Percentiles rank a stretch among this genome's conserved stretches.
Evolutionary conservation across 306 rosid species (phyloP).

Genomic region (Corylus avellana): DNA sequence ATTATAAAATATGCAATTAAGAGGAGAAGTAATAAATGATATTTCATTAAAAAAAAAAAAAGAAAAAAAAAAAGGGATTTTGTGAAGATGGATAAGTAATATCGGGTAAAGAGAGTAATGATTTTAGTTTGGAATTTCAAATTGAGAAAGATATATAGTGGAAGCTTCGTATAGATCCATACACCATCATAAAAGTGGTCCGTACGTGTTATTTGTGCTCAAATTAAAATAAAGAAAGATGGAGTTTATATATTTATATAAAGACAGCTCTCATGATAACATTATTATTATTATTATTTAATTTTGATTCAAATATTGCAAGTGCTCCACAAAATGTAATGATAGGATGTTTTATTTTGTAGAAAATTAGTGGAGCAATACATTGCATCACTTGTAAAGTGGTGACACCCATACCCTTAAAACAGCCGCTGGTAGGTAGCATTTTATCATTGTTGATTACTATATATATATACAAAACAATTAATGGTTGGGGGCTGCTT

Average conservation of each 20-base stretch:
- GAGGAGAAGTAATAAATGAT: too few relatives aligned
- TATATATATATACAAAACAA: too few relatives aligned
- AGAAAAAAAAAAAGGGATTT: too few relatives aligned
- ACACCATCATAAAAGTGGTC: not conserved
- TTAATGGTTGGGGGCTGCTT: slow-evolving; percentile 1
- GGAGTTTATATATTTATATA: not conserved
- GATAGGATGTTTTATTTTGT: not conserved
- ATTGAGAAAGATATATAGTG: not conserved
- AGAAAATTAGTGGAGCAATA: not conserved
- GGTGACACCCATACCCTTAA: slow-evolving; percentile 17
- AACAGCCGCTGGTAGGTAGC: slow-evolving; percentile 8
- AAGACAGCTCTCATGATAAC: not conserved
- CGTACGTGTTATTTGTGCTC: not conserved
- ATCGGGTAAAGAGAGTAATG: too few relatives aligned
- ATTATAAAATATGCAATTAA: too few relatives aligned
- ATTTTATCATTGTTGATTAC: not conserved
- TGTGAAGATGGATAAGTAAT: too few relatives aligned
- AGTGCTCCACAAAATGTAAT: not conserved
- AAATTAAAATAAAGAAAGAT: not conserved
- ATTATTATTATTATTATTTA: not conserved
- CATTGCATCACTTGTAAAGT: slow-evolving; percentile 27
- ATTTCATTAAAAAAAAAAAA: too few relatives aligned
- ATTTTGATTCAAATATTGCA: not conserved
- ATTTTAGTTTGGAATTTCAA: too few relatives aligned
- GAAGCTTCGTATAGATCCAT: not conserved